These are phyloP conservation scores for Hirschioporus abietinus DNA, from an alignment of 768 basidiomycete genomes.

Conservation along the genomic window DNA sequence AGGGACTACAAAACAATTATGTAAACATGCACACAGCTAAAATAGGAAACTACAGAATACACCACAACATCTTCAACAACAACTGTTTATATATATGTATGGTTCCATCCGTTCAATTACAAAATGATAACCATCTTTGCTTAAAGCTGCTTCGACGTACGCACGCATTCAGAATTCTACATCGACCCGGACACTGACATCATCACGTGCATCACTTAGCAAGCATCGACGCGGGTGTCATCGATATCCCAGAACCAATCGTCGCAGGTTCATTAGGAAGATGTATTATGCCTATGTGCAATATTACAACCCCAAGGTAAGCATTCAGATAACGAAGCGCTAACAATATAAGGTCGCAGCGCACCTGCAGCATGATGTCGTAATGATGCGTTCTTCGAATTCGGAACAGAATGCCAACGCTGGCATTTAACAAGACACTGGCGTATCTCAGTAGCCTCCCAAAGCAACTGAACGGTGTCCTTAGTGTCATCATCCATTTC, in stretches of 20 bases:
- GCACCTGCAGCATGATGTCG: background rate
- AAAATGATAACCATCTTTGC: background rate
- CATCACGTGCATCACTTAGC: background rate
- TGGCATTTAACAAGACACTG: background rate
- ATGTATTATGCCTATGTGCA: background rate
- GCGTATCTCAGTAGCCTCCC: background rate
- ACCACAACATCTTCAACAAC: no score
- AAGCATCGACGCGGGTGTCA: background rate
- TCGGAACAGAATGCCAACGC: background rate
- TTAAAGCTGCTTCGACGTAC: background rate
- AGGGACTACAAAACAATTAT: no score
- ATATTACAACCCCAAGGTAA: background rate
- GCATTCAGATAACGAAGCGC: background rate
- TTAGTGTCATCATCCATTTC: background rate
- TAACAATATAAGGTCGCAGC: background rate
- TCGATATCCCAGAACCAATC: background rate
- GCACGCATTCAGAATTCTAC: no score
- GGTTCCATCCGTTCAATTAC: background rate
- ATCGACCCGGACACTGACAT: no score
- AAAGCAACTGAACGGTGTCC: background rate
- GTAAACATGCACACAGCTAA: no score
- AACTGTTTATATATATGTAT: conserved; percentile 1
- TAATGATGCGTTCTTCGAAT: background rate
- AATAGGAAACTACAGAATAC: no score
- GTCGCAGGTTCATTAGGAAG: background rate